Evolutionary conservation across 2,329 filamentous ascomycete species (phyloP).

Genomic region (Venturia carpophila): DNA sequence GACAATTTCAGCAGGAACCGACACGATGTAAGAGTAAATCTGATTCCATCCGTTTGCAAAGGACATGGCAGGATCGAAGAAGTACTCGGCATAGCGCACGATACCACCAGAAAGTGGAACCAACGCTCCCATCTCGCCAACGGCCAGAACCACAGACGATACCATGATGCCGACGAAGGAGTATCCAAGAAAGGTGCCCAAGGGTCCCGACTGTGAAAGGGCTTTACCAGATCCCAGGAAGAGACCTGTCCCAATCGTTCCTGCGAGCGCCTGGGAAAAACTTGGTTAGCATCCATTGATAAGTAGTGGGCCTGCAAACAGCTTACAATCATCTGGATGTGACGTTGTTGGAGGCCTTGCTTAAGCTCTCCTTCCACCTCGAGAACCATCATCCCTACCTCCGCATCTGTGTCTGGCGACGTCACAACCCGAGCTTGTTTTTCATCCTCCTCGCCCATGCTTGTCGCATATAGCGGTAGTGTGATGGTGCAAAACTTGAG

Average conservation of each 20-base stretch:
- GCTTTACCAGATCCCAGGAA: conserved; percentile 20
- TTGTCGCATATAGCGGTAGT: background rate
- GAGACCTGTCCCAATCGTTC: conserved; percentile 20
- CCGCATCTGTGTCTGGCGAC: background rate
- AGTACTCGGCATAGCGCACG: conserved; percentile 10
- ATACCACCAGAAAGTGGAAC: conserved; percentile 13
- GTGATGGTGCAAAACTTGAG: background rate
- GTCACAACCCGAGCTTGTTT: background rate
- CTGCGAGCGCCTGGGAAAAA: conserved; percentile 11
- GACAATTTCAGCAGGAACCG: conserved; percentile 9
- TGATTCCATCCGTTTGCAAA: conserved; percentile 22
- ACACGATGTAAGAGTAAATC: conserved; percentile 8
- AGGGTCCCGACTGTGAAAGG: conserved; percentile 17
- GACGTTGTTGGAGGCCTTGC: conserved; percentile 11
- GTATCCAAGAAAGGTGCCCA: background rate
- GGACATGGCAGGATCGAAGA: conserved; percentile 19
- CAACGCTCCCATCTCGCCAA: conserved; percentile 17
- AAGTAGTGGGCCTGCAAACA: background rate
- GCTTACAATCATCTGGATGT: conserved; percentile 10
- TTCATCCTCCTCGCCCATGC: background rate
- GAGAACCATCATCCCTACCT: background rate
- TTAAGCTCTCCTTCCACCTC: background rate
- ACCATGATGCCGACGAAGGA: conserved; percentile 7
- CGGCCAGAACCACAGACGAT: conserved; percentile 13
- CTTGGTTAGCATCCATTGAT: background rate